A percentile compares a stretch with the other conserved stretches of the same genome.
Evolutionary conservation across 805 yeast genomes (phyloP).

Genomic region (Metschnikowia colocasiae): DNA sequence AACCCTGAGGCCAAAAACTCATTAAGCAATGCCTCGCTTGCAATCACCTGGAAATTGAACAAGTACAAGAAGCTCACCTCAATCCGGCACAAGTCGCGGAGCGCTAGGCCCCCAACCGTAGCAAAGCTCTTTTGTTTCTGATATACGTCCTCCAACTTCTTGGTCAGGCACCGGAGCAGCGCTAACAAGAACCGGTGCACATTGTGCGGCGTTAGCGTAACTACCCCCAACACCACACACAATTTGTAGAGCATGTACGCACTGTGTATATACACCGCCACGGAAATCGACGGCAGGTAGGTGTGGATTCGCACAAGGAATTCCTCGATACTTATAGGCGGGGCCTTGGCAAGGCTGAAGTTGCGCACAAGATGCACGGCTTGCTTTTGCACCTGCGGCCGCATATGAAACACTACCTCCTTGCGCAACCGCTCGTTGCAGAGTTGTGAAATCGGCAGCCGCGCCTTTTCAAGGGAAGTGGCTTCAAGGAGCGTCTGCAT

Average conservation of each 20-base stretch:
- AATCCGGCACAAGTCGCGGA: constrained; percentile 42
- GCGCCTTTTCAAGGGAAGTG: constrained; percentile 15
- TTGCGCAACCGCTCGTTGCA: constrained; percentile 19
- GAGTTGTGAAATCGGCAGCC: constrained; percentile 3
- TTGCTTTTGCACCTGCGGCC: constrained; percentile 20
- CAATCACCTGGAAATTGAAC: constrained; percentile 47
- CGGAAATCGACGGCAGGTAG: constrained; percentile 39
- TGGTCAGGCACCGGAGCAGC: constrained; percentile 36
- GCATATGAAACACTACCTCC: constrained; percentile 22
- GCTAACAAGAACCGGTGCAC: constrained; percentile 40
- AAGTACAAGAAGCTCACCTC: constrained; percentile 51
- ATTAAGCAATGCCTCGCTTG: constrained; percentile 33
- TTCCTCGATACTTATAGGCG: constrained; percentile 32
- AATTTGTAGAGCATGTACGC: constrained; percentile 37
- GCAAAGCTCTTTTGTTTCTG: constrained; percentile 42
- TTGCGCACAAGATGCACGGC: constrained; percentile 27
- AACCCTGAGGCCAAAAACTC: constrained; percentile 32
- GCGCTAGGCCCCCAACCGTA: constrained; percentile 42
- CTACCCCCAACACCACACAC: constrained; percentile 29
- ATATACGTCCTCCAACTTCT: constrained; percentile 43
- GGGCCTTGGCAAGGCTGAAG: constrained; percentile 34
- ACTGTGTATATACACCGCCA: constrained; percentile 37
- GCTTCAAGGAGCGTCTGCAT: constrained; percentile 21
- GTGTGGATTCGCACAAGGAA: constrained; percentile 36
- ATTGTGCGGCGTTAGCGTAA: constrained; percentile 33